A percentile compares a stretch with the other conserved stretches of the same genome.
phyloP scores from a whole-genome alignment of 345 rosid genomes.

The Populus euphratica region DNA sequence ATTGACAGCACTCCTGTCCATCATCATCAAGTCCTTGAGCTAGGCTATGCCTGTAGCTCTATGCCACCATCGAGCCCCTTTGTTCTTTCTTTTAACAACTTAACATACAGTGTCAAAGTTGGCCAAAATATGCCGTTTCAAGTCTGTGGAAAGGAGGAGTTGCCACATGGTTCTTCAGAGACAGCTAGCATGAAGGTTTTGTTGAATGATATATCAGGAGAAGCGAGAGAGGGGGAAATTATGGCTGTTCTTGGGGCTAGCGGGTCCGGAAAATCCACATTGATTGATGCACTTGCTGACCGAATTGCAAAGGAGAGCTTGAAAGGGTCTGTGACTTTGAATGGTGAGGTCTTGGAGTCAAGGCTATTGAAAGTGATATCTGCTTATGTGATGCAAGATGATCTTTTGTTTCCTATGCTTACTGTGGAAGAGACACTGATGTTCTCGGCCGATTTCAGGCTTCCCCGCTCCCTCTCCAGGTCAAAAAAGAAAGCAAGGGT shows the following conservation, averaged over 20 bases:
- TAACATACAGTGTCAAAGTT: slow-evolving; percentile 64
- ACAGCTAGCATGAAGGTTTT: slow-evolving; percentile 14
- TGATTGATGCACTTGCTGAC: slow-evolving; percentile 84
- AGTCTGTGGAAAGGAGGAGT: slow-evolving; percentile 23
- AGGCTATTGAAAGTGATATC: slow-evolving; percentile 76
- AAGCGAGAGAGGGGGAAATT: slow-evolving; percentile 47
- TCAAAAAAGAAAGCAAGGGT: slow-evolving; percentile 70
- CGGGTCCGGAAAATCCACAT: slow-evolving; percentile 89
- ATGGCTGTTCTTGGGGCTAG: slow-evolving; percentile 94
- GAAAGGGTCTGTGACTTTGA: slow-evolving; percentile 67
- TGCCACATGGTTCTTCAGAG: slow-evolving; percentile 2
- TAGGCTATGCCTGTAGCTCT: slow-evolving; percentile 40
- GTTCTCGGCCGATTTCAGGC: slow-evolving; percentile 94
- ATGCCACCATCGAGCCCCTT: slow-evolving; percentile 51
- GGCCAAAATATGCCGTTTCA: slow-evolving; percentile 35
- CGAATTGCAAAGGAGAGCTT: slow-evolving; percentile 74
- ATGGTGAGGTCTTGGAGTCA: slow-evolving; percentile 71
- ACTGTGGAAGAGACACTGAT: slow-evolving; percentile 88
- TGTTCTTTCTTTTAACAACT: slow-evolving; percentile 63
- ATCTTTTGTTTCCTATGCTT: slow-evolving; percentile 87
- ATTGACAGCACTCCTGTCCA: slow-evolving; percentile 15
- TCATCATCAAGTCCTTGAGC: slow-evolving; percentile 32
- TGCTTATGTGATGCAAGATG: slow-evolving; percentile 95
- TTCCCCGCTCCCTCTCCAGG: slow-evolving; percentile 77
- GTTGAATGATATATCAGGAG: slow-evolving; percentile 27